Evolutionary conservation across 2,329 filamentous ascomycete species (phyloP).

Genomic region (Cadophora luteo-olivacea): DNA sequence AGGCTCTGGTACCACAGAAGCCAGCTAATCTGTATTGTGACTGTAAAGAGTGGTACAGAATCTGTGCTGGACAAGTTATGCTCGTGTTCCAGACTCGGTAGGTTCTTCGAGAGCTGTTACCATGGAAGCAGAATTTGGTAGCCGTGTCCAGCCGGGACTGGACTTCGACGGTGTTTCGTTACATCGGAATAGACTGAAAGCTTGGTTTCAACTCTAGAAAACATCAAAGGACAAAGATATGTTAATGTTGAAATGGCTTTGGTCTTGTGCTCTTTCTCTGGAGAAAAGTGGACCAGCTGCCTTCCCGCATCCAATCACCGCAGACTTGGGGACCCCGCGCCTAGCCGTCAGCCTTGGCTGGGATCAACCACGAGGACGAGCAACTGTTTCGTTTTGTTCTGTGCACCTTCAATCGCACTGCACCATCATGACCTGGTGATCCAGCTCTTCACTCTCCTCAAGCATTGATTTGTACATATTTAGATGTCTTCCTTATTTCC

Average conservation of each 20-base stretch:
- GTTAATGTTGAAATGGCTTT: neutral
- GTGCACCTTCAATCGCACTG: conserved; percentile 16
- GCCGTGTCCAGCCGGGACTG: too few species aligned
- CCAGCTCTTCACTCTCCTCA: neutral
- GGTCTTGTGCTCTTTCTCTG: neutral
- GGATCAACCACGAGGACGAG: conserved; percentile 25
- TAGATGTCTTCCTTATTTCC: conserved; percentile 37
- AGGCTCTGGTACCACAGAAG: too few species aligned
- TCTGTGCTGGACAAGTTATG: too few species aligned
- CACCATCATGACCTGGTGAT: conserved; percentile 29
- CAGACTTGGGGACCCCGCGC: neutral
- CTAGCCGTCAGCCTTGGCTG: conserved; percentile 18
- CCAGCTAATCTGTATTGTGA: too few species aligned
- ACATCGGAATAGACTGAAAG: too few species aligned
- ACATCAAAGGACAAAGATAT: too few species aligned
- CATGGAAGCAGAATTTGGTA: too few species aligned
- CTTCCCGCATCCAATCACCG: conserved; percentile 1
- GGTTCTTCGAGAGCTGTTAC: too few species aligned
- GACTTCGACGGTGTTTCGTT: too few species aligned
- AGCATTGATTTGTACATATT: conserved; percentile 17
- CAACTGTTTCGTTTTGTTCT: neutral
- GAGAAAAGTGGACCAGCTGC: conserved; percentile 4
- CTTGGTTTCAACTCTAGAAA: too few species aligned
- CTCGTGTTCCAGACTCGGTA: too few species aligned
- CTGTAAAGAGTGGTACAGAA: too few species aligned